Evolutionary conservation across 192 early-diverging fungal species (phyloP).

Genomic region (Podila epigama): DNA sequence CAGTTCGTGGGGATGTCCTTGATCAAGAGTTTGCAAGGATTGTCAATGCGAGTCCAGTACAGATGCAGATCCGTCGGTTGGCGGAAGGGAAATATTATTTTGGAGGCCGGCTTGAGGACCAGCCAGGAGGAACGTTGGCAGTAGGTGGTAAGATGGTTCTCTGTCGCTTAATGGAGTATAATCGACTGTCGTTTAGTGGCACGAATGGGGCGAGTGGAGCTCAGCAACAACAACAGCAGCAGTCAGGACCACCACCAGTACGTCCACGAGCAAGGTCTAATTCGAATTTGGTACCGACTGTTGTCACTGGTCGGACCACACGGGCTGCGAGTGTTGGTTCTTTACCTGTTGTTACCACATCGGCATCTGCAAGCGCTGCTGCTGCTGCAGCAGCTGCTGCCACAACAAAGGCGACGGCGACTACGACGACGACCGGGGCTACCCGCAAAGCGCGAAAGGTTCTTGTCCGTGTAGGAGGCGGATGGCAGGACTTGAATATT

Average conservation of each 20-base stretch:
- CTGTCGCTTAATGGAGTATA: conserved; percentile 60
- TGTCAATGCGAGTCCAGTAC: conserved; percentile 54
- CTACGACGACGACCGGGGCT: background rate
- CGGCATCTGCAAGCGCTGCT: background rate
- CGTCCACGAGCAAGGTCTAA: background rate
- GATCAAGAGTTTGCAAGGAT: conserved; percentile 60
- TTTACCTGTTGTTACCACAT: background rate
- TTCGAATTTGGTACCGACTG: background rate
- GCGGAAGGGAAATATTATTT: conserved; percentile 49
- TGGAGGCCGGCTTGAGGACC: conserved; percentile 47
- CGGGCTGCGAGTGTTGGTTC: background rate
- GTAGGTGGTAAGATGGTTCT: conserved; percentile 50
- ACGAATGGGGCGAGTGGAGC: background rate
- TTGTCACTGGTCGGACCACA: background rate
- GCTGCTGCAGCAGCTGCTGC: conserved; percentile 6
- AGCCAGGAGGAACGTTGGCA: conserved; percentile 10
- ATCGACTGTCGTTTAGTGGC: background rate
- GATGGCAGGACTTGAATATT: conserved; percentile 68
- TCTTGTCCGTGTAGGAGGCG: conserved; percentile 61
- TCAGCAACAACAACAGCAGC: conserved; percentile 10
- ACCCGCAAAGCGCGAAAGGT: conserved; percentile 50
- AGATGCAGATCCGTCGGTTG: conserved; percentile 53
- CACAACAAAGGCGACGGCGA: background rate
- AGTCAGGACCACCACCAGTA: conserved; percentile 10
- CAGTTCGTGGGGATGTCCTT: conserved; percentile 56